Base-by-base conservation (phyloP, 495 filamentous ascomycete species). In the Sporormia fimetaria region DNA sequence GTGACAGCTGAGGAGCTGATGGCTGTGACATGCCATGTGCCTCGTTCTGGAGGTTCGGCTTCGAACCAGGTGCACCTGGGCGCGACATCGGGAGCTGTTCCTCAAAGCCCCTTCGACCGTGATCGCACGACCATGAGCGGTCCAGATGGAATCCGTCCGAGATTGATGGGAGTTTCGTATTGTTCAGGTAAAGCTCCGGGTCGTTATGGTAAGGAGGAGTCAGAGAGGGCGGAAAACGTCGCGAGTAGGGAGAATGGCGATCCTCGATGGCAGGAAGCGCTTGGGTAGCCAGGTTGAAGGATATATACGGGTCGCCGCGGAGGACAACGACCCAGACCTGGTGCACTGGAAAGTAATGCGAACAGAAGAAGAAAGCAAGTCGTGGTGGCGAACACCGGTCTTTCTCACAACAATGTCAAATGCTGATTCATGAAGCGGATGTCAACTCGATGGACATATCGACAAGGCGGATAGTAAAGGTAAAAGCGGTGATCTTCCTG, bases 61-160 rank as follows among this genome's bases (percentile, higher is more conserved):
- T 32, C 38, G 37, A 33, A 35, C 34, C 39, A 25, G 51, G 17
- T 12, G 51, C 21, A 12, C 41, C 14, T 16, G 41, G 37, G 9
- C 39, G 51, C 37, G 51, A 55, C 51, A 55, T 55, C 31, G 21
- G 47, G 37, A 37, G 14, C 47, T 35, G 27, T 42, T 44, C 42
- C 23, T 55, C 51, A 48, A 38, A 47, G 51, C 39, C 37, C 47
- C 47, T 33, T 24, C 33, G 42, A 16, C 33, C 38, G 18, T 21
- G 37, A 22, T 39, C 42, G 18, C 22, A 34, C 42, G 25, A 55
- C 51, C 51, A 55, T 55, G 47, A 34, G 47, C 47, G 42, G 27
- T 44, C 35, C 29, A 17, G 26, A 1, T 45, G 32, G 22, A 17
- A 40, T 20, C n/a, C n/a, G n/a, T n/a, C 33, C 33, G 9, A 25